A percentile compares a stretch with the other conserved stretches of the same genome.
These are phyloP conservation scores for Beauveria medogensis DNA, from an alignment of 2,329 filamentous ascomycete species.

Conservation along the genomic window DNA sequence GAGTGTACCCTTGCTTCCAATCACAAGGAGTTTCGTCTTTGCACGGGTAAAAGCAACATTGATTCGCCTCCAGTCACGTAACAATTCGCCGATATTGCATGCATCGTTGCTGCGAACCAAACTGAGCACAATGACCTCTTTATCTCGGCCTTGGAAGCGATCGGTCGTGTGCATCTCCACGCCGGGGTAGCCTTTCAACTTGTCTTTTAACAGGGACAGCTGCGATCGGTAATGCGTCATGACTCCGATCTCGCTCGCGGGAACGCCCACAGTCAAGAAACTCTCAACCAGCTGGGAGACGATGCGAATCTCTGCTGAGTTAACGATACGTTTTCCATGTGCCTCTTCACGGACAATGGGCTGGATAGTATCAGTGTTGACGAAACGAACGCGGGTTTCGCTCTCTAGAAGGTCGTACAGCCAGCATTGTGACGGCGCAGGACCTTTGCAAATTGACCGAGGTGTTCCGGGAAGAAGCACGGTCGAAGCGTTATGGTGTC, in stretches of 20 bases:
- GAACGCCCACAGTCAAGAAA: constrained; percentile 67
- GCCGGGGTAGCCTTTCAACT: constrained; percentile 49
- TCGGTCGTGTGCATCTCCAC: constrained; percentile 97
- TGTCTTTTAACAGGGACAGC: constrained; percentile 71
- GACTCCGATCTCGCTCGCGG: constrained; percentile 73
- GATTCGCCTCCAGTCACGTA: constrained; percentile 86
- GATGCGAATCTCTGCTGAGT: constrained; percentile 71
- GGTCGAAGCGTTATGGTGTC: constrained; percentile 48
- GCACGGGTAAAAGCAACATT: constrained; percentile 95
- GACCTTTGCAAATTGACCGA: constrained; percentile 48
- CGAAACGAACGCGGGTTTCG: constrained; percentile 67
- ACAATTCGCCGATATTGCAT: constrained; percentile 76
- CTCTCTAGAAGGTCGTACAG: constrained; percentile 64
- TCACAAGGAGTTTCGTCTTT: constrained; percentile 80
- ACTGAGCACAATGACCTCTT: constrained; percentile 81
- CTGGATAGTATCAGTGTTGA: constrained; percentile 76
- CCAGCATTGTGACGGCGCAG: constrained; percentile 57
- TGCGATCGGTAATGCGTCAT: constrained; percentile 97
- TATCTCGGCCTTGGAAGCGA: constrained; percentile 93
- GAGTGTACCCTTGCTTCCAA: constrained; percentile 76
- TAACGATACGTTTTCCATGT: constrained; percentile 80
- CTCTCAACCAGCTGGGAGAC: constrained; percentile 73
- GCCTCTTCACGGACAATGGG: constrained; percentile 60
- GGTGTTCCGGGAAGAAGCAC: constrained; percentile 33
- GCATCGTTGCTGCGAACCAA: constrained; percentile 82